Evolutionary conservation across 345 rosid genomes (phyloP), one percentile per base, ranked within the genome.

Genomic region (Camelina neglecta): DNA sequence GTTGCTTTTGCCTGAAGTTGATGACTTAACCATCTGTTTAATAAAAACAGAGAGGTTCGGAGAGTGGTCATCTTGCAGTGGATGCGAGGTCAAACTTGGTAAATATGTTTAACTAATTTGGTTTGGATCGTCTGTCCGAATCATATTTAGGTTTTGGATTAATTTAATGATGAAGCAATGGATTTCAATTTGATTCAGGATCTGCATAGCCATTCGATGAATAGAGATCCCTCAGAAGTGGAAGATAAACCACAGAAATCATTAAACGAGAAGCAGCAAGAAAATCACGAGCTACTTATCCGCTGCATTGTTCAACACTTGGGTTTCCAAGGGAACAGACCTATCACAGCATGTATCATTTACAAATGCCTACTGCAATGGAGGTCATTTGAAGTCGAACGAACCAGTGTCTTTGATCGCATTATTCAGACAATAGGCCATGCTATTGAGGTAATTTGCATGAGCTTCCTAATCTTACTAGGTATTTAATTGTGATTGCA

Each of bases 331-430:
- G 88, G 84, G 63, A 89, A 89, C 80, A 81, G 93, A 74, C 97
- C 98, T 8, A 83, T 90, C 20, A 91, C 97, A 60, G 98, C 97
- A 41, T 93, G 98, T 76, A 89, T 88, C 81, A 89, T 93, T 72
- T 93, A 93, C 84, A 93, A 93, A 79, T 89, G 97, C 75, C 88
- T 93, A 51, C 66, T 93, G 80, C 98, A 93, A 36, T 91, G 98
- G 98, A 84, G 98, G 80, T 93, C 98, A 21, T 93, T 93, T 81
- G 98, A 93, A 84, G 98, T 93, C 56, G 98, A 91, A 82, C 65
- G 97, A 50, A 91, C 97, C 3, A 89, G 96, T 33, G 91, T 93
- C 59, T 93, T 93, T 60, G 98, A 91, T 79, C 85, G 93, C 58
- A 91, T 93, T 78, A 91, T 93, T 86, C 97, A 91, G 81, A 93